Base-by-base conservation (phyloP, 176 grass and related monocot species). In the Cenchrus fungigraminus region DNA sequence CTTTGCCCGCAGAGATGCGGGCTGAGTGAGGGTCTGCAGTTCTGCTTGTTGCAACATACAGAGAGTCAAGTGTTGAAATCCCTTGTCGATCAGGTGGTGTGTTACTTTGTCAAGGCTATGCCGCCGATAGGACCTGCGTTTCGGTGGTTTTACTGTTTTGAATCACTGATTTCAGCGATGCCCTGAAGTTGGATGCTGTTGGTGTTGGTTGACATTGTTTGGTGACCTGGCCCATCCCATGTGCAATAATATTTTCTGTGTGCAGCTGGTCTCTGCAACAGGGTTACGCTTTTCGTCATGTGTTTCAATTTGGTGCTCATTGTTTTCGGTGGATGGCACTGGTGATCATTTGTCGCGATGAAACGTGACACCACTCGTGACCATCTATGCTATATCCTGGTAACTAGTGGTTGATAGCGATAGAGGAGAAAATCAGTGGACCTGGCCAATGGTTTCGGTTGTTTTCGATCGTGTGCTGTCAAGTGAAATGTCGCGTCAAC, bases 1-100 rank as follows among this genome's bases (percentile, higher is more conserved):
- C 86, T 44, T 89, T 98, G 67, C 91, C 93, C 0, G 49, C 55
- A 11, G 53, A 77, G 40, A 52, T 58, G 81, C 82, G 68, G 22
- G 77, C 3, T 0, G 59, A 78, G 61, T 83, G 68, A 88, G 22
- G 2, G 40, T 42, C 9, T 10, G 25, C 50, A 68, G 4, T 20
- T 79, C 5, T 0, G 9, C 71, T 0, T 57, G 22, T 19, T 34
- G 44, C 5, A 50, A 10, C 8, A 25, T 2, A 76, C 45, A 60
- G 6, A 25, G 22, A 37, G 8, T 8, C 0, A 4, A 66, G 15
- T 9, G 44, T 0, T 25, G 8, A 20, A 71, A 56, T 7, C 16
- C 54, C 34, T 56, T 1, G 22, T 25, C 22, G 22, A 73, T 50
- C 16, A 6, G 20, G 50, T 5, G 34, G 34, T 6, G 42, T 52